Base-by-base conservation (phyloP, 2,329 filamentous ascomycete species). In the Exophiala mesophila region DNA sequence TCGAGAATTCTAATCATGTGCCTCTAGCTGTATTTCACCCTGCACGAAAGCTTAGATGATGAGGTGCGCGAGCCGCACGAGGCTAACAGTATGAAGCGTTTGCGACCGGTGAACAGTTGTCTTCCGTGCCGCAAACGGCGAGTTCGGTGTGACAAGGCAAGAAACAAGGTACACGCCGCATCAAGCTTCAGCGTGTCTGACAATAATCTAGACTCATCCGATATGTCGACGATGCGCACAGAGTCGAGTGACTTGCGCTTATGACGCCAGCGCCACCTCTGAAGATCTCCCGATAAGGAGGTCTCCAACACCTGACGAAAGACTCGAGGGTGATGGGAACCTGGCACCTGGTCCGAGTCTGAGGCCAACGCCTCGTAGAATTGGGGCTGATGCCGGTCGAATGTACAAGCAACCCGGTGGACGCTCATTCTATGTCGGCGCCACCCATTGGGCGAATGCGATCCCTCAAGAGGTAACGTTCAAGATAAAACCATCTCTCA, bases 371-470 rank as follows among this genome's bases (percentile, higher is more conserved):
- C 34, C 24, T 28, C 35, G 18, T 21, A 40, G 38, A 13, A 47
- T 24, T 30, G 44, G 44, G n/a, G n/a, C n/a, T n/a, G n/a, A n/a
- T n/a, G n/a, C n/a, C n/a, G n/a, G n/a, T 21, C 21, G 33, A 2
- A 15, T 47, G 16, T 18, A 19, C n/a, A 17, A 38, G 13, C 40
- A 26, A 18, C 12, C 21, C 16, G 44, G 44, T 13, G 44, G 44
- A 18, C 44, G 44, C 12, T 45, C 44, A 7, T 33, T 39, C 18
- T 47, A 47, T 20, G 35, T 20, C 12, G 41, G 41, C 8, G 31
- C 44, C n/a, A 47, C 44, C 5, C 40, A 38, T 24, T 47, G 44
- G 44, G 44, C 41, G 12, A 52, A 52, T 32, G 21, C 43, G n/a
- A 50, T 52, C 7, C 47, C 46, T 32, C 24, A 21, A 4, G 49